These are phyloP conservation scores for Skeletonema tropicum DNA, from an alignment of 108 stramenopile genomes.

Conservation along the genomic window DNA sequence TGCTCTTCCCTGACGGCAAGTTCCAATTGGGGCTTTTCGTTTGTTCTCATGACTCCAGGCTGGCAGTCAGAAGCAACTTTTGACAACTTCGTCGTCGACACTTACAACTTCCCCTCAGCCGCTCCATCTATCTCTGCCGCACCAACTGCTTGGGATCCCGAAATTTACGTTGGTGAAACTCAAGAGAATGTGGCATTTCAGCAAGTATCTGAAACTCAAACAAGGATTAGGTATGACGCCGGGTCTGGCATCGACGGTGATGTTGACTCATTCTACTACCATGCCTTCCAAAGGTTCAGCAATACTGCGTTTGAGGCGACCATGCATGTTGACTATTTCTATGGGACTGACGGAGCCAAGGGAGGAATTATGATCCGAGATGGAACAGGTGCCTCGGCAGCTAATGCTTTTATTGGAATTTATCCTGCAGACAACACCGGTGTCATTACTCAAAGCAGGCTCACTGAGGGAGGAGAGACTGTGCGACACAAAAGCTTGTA, in stretches of 20 bases:
- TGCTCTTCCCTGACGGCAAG: background rate
- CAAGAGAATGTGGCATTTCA: background rate
- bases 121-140: constrained; percentile 11
- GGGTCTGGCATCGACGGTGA: background rate
- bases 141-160: constrained; percentile 1
- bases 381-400: background rate
- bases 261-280: background rate
- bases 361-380: constrained; percentile 3
- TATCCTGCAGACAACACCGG: background rate
- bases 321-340: background rate
- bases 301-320: background rate
- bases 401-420: background rate
- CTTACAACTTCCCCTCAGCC: constrained; percentile 20
- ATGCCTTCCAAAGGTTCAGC: background rate
- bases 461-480: background rate
- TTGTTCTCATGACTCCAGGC: background rate
- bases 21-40: background rate
- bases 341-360: background rate
- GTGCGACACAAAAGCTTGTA: background rate
- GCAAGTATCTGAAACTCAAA: background rate
- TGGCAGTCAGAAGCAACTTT: constrained; percentile 22
- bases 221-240: background rate
- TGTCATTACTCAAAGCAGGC: background rate
- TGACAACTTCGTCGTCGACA: constrained; percentile 15
- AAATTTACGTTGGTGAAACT: background rate